Percentiles rank a stretch among this genome's conserved stretches.
Conservation (phyloP, 2,329 filamentous ascomycete genomes). For the Fusarium ramigenum region DNA sequence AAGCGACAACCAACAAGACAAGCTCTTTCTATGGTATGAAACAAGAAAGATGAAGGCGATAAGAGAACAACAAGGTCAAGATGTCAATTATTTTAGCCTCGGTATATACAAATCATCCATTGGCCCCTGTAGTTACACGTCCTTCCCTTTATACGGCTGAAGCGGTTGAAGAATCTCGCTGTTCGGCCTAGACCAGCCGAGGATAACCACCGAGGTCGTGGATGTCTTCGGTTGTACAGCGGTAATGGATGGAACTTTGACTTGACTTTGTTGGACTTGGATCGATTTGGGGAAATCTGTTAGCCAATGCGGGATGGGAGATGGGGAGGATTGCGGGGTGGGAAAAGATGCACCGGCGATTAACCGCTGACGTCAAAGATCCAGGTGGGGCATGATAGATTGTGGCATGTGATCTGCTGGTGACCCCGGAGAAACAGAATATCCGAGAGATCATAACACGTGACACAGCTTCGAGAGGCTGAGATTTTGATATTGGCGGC, state of each 20-base stretch:
- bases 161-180: constrained; percentile 30
- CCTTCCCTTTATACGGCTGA: constrained; percentile 19
- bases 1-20: not conserved
- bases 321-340: constrained; percentile 5
- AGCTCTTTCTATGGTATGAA: not conserved
- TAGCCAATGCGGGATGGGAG: constrained; percentile 10
- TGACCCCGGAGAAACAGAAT: constrained; percentile 6
- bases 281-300: constrained; percentile 9
- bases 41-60: not conserved
- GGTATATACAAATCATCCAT: constrained; percentile 12
- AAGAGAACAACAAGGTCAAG: not conserved
- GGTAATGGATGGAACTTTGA: constrained; percentile 17
- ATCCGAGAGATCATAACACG: constrained; percentile 20
- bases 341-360: constrained; percentile 30
- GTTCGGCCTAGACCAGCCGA: constrained; percentile 38
- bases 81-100: constrained; percentile 16
- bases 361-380: constrained; percentile 43
- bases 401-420: constrained; percentile 35
- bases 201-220: constrained; percentile 39
- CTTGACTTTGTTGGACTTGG: not conserved
- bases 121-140: constrained; percentile 3
- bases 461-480: constrained; percentile 29
- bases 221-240: constrained; percentile 32
- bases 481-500: constrained; percentile 39
- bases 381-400: not conserved